Percentiles rank a stretch among this genome's conserved stretches.
Evolutionary conservation across 108 stramenopile genomes (phyloP).

Genomic region (Cyclotella cryptica): DNA sequence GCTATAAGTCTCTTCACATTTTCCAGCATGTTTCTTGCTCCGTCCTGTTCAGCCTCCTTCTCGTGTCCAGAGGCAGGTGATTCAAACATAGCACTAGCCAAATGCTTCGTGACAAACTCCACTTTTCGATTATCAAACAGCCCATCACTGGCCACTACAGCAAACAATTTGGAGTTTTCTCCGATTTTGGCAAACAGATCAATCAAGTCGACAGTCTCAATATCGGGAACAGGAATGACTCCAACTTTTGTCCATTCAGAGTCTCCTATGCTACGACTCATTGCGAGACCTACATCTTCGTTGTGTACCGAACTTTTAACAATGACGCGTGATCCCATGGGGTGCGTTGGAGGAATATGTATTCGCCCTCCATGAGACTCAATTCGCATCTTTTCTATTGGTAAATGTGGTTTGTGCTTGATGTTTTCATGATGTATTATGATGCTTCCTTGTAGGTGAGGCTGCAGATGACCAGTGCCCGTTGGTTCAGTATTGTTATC

Average conservation of each 20-base stretch:
- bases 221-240: constrained; percentile 74
- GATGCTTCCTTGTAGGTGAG: constrained; percentile 43
- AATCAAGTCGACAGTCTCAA: constrained; percentile 61
- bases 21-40: constrained; percentile 19
- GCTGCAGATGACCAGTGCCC: constrained; percentile 2
- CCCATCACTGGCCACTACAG: constrained; percentile 77
- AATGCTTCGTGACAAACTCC: constrained; percentile 64
- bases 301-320: constrained; percentile 37
- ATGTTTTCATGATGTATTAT: constrained; percentile 47
- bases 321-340: constrained; percentile 60
- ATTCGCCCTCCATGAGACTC: constrained; percentile 67
- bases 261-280: constrained; percentile 81
- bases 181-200: constrained; percentile 30
- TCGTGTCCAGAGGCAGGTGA: background rate
- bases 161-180: constrained; percentile 48
- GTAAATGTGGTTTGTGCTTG: constrained; percentile 67
- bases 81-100: constrained; percentile 57
- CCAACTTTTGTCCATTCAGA: constrained; percentile 68
- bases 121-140: constrained; percentile 62
- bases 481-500: background rate
- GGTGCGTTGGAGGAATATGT: constrained; percentile 53
- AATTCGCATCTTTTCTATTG: constrained; percentile 70
- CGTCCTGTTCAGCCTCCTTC: constrained; percentile 4
- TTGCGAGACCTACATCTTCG: constrained; percentile 73
- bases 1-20: constrained; percentile 32